Evolutionary conservation across 2,329 filamentous ascomycete species (phyloP), one percentile per base, ranked within the genome.

Genomic region (Monosporascus sp.): DNA sequence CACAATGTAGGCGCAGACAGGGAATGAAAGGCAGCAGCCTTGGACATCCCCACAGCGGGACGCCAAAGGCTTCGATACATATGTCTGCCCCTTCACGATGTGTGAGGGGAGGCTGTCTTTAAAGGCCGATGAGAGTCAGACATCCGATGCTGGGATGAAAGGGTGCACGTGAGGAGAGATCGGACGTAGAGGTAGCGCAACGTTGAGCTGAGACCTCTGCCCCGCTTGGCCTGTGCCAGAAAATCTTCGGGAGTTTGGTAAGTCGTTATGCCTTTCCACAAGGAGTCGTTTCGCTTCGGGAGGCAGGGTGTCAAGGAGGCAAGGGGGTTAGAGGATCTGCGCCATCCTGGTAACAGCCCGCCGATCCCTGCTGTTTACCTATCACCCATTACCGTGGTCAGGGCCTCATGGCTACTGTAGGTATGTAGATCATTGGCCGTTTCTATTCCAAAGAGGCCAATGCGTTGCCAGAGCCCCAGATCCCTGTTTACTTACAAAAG

Each of bases 141-240:
- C 17, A 3, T 43, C 9, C 22, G 40, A 14, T 20, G 40, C 11
- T 14, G 18, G 17, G 40, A 20, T 43, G 40, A 14, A 11, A 11
- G 31, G 31, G 31, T 14, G 31, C 31, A 35, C 11, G 31, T 35
- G 18, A n/a, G 17, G 28, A 14, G 40, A 24, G 17, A 37, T 50
- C 37, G 54, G 49, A 43, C 54, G 54, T 14, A 31, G 28, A 5
- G 9, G 38, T 18, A 28, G 43, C 22, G 11, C 24, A 31, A 46
- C 6, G 24, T 18, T 31, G 43, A 18, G 43, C n/a, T 46, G 43
- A 46, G 43, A 46, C 43, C n/a, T n/a, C n/a, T 28, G 20, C 43
- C 24, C 43, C 22, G 58, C 60, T 60, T 60, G 56, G 55, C 56
- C 58, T 58, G 56, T 59, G 59, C 58, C 56, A 60, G 56, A 58